Evolutionary conservation across 768 basidiomycete species (phyloP).

Genomic region (Cystofilobasidium bisporidii): DNA sequence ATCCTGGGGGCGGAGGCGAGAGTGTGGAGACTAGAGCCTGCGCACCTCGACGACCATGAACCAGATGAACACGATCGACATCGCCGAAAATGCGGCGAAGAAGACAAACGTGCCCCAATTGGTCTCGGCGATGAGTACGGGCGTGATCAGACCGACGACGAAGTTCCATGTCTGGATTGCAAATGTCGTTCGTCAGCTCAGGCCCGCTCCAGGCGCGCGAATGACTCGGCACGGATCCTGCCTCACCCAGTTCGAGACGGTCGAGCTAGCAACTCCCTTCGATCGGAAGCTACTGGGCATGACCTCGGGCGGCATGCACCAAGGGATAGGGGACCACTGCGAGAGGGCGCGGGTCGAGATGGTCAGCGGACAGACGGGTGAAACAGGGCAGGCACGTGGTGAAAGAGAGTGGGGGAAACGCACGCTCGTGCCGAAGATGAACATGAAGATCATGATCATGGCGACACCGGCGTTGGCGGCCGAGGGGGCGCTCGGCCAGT

Average conservation of each 20-base stretch:
- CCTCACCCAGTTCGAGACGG: neutral
- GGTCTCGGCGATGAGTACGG: neutral
- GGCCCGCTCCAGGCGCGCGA: neutral
- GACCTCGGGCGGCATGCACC: neutral
- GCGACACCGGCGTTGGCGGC: neutral
- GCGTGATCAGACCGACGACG: too few species aligned
- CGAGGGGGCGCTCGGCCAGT: neutral
- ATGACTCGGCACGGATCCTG: too few species aligned
- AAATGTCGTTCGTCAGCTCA: too few species aligned
- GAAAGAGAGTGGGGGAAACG: too few species aligned
- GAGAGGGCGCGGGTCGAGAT: too few species aligned
- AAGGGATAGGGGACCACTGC: neutral
- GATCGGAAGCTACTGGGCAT: neutral
- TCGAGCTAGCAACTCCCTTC: neutral
- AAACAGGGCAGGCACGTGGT: too few species aligned
- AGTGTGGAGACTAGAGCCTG: too few species aligned
- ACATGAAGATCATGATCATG: slow-evolving; percentile 3
- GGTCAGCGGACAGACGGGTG: too few species aligned
- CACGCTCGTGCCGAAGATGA: neutral
- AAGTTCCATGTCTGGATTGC: too few species aligned
- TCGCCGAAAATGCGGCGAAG: slow-evolving; percentile 1
- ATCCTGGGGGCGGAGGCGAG: too few species aligned
- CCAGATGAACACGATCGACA: neutral
- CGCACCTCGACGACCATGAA: neutral
- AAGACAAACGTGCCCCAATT: neutral